Percentiles rank a stretch among this genome's conserved stretches.
Conservation (phyloP, 306 rosid genomes). For the Calophaca sinica region DNA sequence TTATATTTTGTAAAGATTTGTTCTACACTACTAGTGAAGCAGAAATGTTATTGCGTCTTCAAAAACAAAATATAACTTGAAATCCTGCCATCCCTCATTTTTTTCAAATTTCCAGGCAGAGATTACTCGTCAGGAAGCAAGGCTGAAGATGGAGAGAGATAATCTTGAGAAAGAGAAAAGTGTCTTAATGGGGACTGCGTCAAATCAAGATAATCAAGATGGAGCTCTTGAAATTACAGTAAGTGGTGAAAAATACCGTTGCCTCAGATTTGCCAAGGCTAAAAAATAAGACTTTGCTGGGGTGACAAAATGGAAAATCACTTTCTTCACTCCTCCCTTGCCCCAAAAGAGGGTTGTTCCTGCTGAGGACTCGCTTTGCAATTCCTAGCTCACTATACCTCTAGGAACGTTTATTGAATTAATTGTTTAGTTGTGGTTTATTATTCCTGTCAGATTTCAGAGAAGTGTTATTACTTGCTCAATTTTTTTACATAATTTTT, state of each 20-base stretch:
- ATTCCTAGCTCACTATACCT: constrained; percentile 38
- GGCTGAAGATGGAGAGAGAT: constrained; percentile 94
- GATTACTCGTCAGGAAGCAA: constrained; percentile 91
- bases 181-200: constrained; percentile 96
- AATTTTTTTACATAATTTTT: constrained; percentile 8
- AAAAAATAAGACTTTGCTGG: constrained; percentile 67
- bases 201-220: constrained; percentile 93
- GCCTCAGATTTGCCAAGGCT: constrained; percentile 95
- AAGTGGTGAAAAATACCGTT: constrained; percentile 96
- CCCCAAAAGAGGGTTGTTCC: constrained; percentile 5
- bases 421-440: constrained; percentile 30
- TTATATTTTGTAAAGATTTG: background rate
- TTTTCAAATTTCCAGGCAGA: constrained; percentile 67
- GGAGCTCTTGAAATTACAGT: constrained; percentile 98
- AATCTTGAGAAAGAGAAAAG: constrained; percentile 98
- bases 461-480: constrained; percentile 24
- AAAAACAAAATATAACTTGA: background rate
- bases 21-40: background rate
- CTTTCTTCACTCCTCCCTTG: constrained; percentile 3
- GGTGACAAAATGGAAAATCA: background rate
- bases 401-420: constrained; percentile 10
- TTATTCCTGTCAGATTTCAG: constrained; percentile 10
- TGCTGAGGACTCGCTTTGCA: background rate
- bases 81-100: constrained; percentile 17
- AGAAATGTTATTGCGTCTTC: background rate